Conservation (phyloP, 345 rosid species). For the Garcia nutans region DNA sequence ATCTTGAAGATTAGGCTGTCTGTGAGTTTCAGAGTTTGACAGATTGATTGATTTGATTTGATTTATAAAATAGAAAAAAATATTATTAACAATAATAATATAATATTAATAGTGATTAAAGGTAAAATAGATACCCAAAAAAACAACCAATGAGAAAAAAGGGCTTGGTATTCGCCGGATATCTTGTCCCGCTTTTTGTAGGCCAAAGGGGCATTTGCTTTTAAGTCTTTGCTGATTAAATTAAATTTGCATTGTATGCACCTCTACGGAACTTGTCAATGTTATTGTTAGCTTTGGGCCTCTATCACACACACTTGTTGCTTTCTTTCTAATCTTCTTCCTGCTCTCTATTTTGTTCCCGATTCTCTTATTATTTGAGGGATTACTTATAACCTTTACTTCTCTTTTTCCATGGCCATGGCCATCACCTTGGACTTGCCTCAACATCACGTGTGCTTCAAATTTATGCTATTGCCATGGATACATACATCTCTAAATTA, state of each 20-base stretch:
- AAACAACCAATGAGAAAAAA: background rate
- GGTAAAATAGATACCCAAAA: background rate
- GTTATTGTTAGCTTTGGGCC: conserved; percentile 30
- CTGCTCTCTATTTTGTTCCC: too few species aligned
- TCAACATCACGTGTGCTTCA: too few species aligned
- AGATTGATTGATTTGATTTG: background rate
- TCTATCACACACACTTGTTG: background rate
- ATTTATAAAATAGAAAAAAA: too few species aligned
- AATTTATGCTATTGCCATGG: too few species aligned
- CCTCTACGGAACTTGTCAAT: background rate
- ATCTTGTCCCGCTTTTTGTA: conserved; percentile 38
- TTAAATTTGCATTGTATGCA: too few species aligned
- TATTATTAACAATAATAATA: too few species aligned
- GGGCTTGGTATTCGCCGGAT: conserved; percentile 26
- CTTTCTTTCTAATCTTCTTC: background rate
- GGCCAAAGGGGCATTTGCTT: conserved; percentile 21
- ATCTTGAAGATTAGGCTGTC: background rate
- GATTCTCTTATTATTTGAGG: too few species aligned
- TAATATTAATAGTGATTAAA: background rate
- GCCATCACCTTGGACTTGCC: too few species aligned
- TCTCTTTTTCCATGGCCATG: too few species aligned
- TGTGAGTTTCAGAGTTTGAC: background rate
- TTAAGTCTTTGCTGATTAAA: too few species aligned
- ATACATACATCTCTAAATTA: too few species aligned
- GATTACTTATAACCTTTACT: too few species aligned